phyloP scores from a whole-genome alignment of 2,329 filamentous ascomycete species.

The Cercospora berteroae region DNA sequence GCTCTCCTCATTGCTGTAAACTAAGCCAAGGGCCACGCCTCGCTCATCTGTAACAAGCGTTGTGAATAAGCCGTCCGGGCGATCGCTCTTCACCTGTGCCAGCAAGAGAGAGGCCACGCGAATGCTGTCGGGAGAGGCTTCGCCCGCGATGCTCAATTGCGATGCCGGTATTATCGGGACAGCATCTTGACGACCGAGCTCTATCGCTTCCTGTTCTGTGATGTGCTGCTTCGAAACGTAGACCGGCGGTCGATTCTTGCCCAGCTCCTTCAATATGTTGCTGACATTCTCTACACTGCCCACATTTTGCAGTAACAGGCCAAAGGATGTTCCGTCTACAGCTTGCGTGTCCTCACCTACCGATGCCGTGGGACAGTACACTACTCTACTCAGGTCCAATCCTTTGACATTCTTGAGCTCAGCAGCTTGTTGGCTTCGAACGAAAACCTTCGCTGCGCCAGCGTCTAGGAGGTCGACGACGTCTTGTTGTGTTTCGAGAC shows the following conservation, averaged over 20 bases:
- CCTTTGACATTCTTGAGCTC: constrained; percentile 52
- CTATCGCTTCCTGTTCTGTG: constrained; percentile 41
- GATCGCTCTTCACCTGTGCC: constrained; percentile 74
- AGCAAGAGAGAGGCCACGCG: constrained; percentile 70
- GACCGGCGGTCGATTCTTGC: constrained; percentile 49
- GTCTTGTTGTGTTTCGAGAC: constrained; percentile 66
- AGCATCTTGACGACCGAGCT: constrained; percentile 46
- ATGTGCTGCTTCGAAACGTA: constrained; percentile 51
- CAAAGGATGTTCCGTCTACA: constrained; percentile 46
- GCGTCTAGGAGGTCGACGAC: constrained; percentile 78
- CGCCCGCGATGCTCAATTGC: constrained; percentile 63
- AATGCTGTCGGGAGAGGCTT: constrained; percentile 59
- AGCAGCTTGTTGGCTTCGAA: constrained; percentile 66
- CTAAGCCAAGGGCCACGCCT: constrained; percentile 79
- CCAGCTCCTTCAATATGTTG: constrained; percentile 52
- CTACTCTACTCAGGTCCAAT: constrained; percentile 57
- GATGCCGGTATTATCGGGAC: constrained; percentile 74
- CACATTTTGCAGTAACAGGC: constrained; percentile 45
- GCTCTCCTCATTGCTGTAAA: constrained; percentile 92
- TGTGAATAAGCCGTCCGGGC: constrained; percentile 77
- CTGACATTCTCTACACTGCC: constrained; percentile 44
- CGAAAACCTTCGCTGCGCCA: constrained; percentile 82
- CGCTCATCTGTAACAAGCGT: constrained; percentile 90
- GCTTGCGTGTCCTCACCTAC: constrained; percentile 45
- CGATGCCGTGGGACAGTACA: constrained; percentile 49